Base-by-base conservation (phyloP, 2,329 filamentous ascomycete species). In the Ceratocystiopsis brevicomis region DNA sequence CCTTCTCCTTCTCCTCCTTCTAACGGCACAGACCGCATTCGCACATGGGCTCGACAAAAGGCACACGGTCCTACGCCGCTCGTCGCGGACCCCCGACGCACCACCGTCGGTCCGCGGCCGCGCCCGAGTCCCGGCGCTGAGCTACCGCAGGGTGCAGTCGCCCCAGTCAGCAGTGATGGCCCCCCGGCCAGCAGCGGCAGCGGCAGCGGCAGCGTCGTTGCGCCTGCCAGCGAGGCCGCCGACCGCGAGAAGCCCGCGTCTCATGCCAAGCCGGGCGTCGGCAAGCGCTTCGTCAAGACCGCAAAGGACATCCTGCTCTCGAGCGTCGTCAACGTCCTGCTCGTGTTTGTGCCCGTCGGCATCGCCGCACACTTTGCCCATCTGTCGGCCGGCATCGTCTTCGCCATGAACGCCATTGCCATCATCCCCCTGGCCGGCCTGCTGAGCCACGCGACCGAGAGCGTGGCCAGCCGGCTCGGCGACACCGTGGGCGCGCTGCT, bases 401-500 rank as follows among this genome's bases (percentile, higher is more conserved):
- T 78, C 51, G 63, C 86, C 40, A 65, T 73, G 55, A 78, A 78
- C 48, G 69, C 70, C 15, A 61, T 78, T 43, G 74, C 87, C 47
- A 93, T 94, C 51, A 78, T 94, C 42, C 86, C 86, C 0, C 68
- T 94, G 39, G 86, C 86, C 11, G 81, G 78, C 11, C 76, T 92
- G 65, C 67, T 94, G 25, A 78, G 79, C 53, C 87, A 79, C 52
- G 81, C 82, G 1, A 93, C 88, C 0, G 88, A 95, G 58, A 86
- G 94, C 59, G 79, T 95, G 48, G 82, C 87, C 5, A 61, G 85
- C 42, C 70, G 78, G 42, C 79, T 78, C 0, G 86, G 87, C 40
- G 86, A 95, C 58, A 87, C 83, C 0, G 62, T 94, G 3, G 88
- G 88, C 49, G 88, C 87, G 44, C 64, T 96, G 35, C 68, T 95